Evolutionary conservation across 1,139 yeast species (phyloP).

Genomic region (Scheffersomyces illinoinensis): DNA sequence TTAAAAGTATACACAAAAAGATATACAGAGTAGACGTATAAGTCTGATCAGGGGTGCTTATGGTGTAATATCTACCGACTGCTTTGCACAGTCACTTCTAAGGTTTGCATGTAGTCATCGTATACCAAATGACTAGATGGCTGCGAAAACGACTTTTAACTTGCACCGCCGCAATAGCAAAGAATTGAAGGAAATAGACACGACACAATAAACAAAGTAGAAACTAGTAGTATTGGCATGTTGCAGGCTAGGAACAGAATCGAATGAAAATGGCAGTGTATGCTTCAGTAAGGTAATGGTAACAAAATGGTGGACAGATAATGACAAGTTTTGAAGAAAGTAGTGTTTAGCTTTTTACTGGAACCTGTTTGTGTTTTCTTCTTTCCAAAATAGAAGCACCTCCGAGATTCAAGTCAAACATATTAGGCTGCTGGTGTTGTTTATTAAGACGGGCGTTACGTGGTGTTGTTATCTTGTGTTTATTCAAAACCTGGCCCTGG

Average conservation of each 20-base stretch:
- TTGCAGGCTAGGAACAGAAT: not conserved
- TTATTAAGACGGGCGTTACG: conserved; percentile 2
- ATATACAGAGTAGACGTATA: no score
- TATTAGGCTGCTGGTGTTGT: conserved; percentile 18
- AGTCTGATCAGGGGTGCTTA: not conserved
- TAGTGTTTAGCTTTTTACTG: conserved; percentile 6
- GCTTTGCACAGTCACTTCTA: not conserved
- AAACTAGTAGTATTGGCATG: not conserved
- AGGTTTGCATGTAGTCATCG: not conserved
- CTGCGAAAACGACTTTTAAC: not conserved
- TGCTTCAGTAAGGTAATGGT: not conserved
- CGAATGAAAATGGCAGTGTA: not conserved
- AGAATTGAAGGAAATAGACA: not conserved
- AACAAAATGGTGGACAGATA: not conserved
- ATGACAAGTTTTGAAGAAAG: not conserved
- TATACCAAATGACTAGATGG: not conserved
- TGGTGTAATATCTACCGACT: not conserved
- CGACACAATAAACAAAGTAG: not conserved
- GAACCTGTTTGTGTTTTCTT: conserved; percentile 48
- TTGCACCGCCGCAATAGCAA: not conserved
- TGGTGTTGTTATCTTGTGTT: conserved; percentile 22
- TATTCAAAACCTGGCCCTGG: conserved; percentile 11
- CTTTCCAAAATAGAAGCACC: conserved; percentile 83
- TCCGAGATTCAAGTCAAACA: conserved; percentile 71
- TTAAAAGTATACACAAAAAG: not conserved